phyloP scores from a whole-genome alignment of 164 flowering plant genomes.

The Macadamia tetraphylla region DNA sequence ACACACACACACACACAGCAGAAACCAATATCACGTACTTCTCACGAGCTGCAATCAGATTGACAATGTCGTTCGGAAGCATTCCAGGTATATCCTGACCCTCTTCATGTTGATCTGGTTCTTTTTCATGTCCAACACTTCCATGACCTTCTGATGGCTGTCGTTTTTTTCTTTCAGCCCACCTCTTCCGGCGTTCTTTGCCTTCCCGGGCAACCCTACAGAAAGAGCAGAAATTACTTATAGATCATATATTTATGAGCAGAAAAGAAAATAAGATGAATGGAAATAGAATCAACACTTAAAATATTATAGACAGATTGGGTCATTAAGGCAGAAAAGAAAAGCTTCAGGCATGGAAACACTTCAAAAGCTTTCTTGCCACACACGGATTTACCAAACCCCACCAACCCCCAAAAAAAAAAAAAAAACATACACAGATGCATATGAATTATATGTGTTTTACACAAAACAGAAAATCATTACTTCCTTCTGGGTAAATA shows the following conservation, averaged over 20 bases:
- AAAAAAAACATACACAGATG: no score
- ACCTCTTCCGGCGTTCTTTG: slow-evolving; percentile 62
- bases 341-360: no score
- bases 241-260: not conserved
- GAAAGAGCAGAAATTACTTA: not conserved
- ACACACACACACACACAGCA: not conserved
- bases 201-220: slow-evolving; percentile 61
- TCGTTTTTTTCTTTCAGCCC: slow-evolving; percentile 64
- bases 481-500: no score
- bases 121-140: slow-evolving; percentile 28
- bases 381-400: no score
- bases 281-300: no score
- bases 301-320: no score
- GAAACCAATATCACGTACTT: slow-evolving; percentile 39
- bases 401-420: no score
- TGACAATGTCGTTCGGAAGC: slow-evolving; percentile 72
- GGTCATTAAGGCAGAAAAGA: no score
- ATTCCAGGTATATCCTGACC: slow-evolving; percentile 29
- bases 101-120: slow-evolving; percentile 30
- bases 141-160: slow-evolving; percentile 17
- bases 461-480: no score
- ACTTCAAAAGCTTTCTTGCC: no score
- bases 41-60: slow-evolving; percentile 65
- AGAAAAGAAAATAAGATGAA: no score
- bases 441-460: no score